Conservation (phyloP, 805 yeast species). For the Kuraishia piskuri region DNA sequence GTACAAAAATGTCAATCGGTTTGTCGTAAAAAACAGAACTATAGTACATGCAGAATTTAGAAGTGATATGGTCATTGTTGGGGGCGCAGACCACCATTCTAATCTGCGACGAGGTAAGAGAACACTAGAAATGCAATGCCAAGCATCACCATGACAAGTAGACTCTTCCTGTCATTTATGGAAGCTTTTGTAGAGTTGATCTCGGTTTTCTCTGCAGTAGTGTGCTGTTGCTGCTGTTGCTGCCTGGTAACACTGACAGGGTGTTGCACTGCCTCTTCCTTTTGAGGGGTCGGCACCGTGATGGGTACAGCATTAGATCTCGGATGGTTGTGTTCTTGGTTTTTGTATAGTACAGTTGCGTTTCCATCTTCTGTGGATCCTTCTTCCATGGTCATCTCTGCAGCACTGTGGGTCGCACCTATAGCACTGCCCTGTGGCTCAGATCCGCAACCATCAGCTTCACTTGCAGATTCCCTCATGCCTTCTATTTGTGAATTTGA, state of each 20-base stretch:
- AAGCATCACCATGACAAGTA: background rate
- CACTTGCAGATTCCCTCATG: background rate
- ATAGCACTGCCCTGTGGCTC: background rate
- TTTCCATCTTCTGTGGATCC: background rate
- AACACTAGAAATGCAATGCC: background rate
- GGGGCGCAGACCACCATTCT: background rate
- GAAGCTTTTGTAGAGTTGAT: background rate
- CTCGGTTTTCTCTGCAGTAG: background rate
- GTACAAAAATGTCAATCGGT: background rate
- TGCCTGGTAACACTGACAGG: too few relatives aligned
- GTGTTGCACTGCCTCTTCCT: background rate
- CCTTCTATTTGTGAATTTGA: background rate
- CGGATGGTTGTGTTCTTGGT: background rate
- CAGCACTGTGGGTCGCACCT: background rate
- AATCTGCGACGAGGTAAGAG: background rate
- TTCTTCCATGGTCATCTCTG: background rate
- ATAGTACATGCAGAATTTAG: background rate
- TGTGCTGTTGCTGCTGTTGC: too few relatives aligned
- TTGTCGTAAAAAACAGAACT: background rate
- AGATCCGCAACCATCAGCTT: background rate
- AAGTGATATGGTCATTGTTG: background rate
- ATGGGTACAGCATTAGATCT: too few relatives aligned
- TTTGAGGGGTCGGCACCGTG: too few relatives aligned
- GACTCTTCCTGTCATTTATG: background rate
- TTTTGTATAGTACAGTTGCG: background rate